Conservation (phyloP, 768 basidiomycete species). For the Infundibulicybe gibba region DNA sequence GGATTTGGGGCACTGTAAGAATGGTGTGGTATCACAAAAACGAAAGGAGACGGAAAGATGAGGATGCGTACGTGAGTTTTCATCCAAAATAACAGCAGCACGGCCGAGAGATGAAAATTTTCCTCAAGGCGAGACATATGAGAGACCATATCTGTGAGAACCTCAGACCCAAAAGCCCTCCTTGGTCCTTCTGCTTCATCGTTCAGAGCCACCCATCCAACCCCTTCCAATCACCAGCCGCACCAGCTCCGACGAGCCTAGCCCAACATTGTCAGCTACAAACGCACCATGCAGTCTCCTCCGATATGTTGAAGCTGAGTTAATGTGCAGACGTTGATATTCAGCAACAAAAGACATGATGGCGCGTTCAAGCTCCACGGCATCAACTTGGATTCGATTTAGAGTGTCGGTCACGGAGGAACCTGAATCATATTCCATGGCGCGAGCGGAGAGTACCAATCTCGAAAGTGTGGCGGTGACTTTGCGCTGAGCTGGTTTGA, state of each 20-base stretch:
- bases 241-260: slow-evolving; percentile 77
- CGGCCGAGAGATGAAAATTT: slow-evolving; percentile 36
- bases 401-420: slow-evolving; percentile 58
- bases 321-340: slow-evolving; percentile 53
- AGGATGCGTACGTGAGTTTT: slow-evolving; percentile 31
- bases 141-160: slow-evolving; percentile 49
- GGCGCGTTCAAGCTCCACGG: slow-evolving; percentile 71
- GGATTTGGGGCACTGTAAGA: slow-evolving; percentile 36
- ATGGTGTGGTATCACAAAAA: slow-evolving; percentile 1
- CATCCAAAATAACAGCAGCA: slow-evolving; percentile 26
- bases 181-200: slow-evolving; percentile 45
- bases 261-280: slow-evolving; percentile 59
- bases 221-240: slow-evolving; percentile 76
- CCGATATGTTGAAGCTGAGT: slow-evolving; percentile 23
- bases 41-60: background rate
- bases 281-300: slow-evolving; percentile 65
- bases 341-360: slow-evolving; percentile 66
- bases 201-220: slow-evolving; percentile 73
- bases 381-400: slow-evolving; percentile 70
- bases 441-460: slow-evolving; percentile 86
- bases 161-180: slow-evolving; percentile 45
- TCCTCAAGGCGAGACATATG: slow-evolving; percentile 49
- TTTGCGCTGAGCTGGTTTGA: slow-evolving; percentile 81
- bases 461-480: slow-evolving; percentile 88
- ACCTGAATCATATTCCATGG: slow-evolving; percentile 79